Percentiles rank a stretch among this genome's conserved stretches.
These are phyloP conservation scores for Globisporangium viniferum DNA, from an alignment of 352 stramenopile species.

Conservation along the genomic window DNA sequence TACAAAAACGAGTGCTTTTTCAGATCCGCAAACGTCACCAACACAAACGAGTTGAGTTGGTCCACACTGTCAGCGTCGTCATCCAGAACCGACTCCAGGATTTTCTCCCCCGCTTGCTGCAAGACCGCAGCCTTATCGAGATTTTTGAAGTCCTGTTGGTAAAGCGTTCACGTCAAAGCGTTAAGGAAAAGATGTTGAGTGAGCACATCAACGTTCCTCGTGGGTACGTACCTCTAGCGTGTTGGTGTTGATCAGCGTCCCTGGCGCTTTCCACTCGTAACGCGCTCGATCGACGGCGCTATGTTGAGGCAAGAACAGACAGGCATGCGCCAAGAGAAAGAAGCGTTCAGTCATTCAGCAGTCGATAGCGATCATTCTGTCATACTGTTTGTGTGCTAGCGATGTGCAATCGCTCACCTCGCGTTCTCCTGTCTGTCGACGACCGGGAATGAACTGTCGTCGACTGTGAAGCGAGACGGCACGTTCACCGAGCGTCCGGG, in stretches of 20 bases:
- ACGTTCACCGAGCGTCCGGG: constrained; percentile 57
- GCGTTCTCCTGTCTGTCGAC: constrained; percentile 7
- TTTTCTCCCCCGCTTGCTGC: constrained; percentile 30
- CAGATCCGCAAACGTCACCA: constrained; percentile 91
- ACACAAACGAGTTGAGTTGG: constrained; percentile 79
- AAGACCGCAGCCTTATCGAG: constrained; percentile 82
- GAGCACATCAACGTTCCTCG: background rate
- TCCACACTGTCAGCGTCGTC: constrained; percentile 26
- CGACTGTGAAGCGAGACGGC: constrained; percentile 65
- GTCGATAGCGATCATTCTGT: background rate
- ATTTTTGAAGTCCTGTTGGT: constrained; percentile 70
- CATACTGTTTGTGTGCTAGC: background rate
- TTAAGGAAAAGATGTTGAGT: background rate
- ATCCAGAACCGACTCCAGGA: constrained; percentile 35
- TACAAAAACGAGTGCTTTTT: constrained; percentile 93
- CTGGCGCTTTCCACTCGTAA: constrained; percentile 76
- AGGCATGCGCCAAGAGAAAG: background rate
- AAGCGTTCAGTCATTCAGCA: background rate
- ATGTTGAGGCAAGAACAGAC: background rate
- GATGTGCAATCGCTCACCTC: background rate
- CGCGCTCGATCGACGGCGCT: constrained; percentile 48
- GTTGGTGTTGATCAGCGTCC: constrained; percentile 80
- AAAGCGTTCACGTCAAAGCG: background rate
- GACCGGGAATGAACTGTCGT: constrained; percentile 62
- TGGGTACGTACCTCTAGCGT: constrained; percentile 64